Evolutionary conservation across 352 stramenopile species (phyloP), one percentile per base, ranked within the genome.

Genomic region (Thraustotheca clavata): DNA sequence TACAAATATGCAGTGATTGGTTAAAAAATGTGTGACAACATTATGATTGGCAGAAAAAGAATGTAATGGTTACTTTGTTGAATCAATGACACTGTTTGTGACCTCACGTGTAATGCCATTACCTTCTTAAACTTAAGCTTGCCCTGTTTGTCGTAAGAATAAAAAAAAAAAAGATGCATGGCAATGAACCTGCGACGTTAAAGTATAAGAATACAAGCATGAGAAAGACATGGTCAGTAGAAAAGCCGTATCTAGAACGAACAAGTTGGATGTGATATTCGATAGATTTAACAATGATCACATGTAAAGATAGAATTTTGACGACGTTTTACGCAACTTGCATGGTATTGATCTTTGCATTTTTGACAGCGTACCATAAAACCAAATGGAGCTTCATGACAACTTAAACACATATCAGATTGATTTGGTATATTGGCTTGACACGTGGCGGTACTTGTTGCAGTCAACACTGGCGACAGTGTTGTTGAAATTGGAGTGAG

Each of bases 281-380:
- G 39, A 26, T 54, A 41, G n/a, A 33, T 16, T 26, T 24, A 27
- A 31, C 55, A 62, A 20, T 14, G 33, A 14, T 62, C 55, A 27
- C 55, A 62, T 16, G 52, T 41, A 50, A 62, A 62, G 26, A 62
- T 62, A 62, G 35, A 46, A 31, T 4, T 41, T 41, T 7, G 39
- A 41, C 16, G 55, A 62, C 20, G 55, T 62, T 41, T 62, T 62
- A 75, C 67, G 35, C 75, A 83, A 2, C 73, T 67, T 7, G 74
- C 72, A 39, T 83, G 75, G 43, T 77, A 83, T 9, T 67, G 67
- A 33, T 77, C 63, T 38, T 76, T 74, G 70, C 75, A 83, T 49
- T 79, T 77, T 32, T 83, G 75, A 39, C 75, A 83, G 5, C 72
- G 68, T 4, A 83, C 70, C 75, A 83, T 83, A 36, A 83, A 80